Conservation (phyloP, 371 early-diverging fungal species). For the Mortierella sp. region DNA sequence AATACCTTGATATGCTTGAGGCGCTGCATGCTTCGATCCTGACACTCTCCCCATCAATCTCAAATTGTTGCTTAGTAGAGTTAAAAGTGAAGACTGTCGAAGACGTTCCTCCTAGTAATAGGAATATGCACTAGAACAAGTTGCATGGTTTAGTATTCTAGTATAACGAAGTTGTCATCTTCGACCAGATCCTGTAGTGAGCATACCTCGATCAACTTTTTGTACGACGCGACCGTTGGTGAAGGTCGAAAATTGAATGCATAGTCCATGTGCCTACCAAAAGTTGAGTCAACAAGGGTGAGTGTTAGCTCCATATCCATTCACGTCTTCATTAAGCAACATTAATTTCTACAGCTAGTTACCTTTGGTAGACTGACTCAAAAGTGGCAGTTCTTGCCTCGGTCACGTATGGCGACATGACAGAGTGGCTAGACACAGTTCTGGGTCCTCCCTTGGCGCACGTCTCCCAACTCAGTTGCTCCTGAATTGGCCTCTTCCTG, state of each 20-base stretch:
- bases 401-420: conserved; percentile 62
- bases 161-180: neutral
- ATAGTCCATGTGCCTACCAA: conserved; percentile 54
- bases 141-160: neutral
- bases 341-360: neutral
- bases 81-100: conserved; percentile 40
- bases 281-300: conserved; percentile 20
- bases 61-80: conserved; percentile 33
- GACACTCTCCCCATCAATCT: conserved; percentile 33
- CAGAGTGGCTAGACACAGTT: conserved; percentile 3
- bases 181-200: neutral
- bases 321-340: neutral
- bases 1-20: conserved; percentile 45
- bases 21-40: conserved; percentile 64
- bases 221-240: conserved; percentile 8
- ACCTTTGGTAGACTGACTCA: conserved; percentile 60
- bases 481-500: conserved; percentile 1
- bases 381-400: conserved; percentile 55
- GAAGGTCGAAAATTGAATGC: conserved; percentile 58
- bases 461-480: conserved; percentile 35
- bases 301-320: neutral
- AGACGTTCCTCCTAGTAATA: conserved; percentile 35
- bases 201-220: conserved; percentile 29
- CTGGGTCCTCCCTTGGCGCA: conserved; percentile 22
- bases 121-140: conserved; percentile 21